These are phyloP conservation scores for Solanum boliviense DNA, from an alignment of 257 asterid genomes.

Conservation along the genomic window DNA sequence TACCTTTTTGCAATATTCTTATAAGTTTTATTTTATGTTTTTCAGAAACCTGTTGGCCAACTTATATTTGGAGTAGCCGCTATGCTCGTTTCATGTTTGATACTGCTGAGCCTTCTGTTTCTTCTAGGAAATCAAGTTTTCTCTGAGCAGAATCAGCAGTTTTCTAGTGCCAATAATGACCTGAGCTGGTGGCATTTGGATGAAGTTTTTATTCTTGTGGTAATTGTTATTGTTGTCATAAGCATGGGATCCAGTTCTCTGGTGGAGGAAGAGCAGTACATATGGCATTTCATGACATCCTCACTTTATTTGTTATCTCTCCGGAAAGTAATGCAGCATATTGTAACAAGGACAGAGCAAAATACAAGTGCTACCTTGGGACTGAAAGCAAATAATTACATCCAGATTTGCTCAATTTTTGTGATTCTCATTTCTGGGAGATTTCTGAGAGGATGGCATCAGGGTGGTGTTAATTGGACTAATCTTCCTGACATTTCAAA, in stretches of 20 bases:
- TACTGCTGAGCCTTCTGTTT: conserved; percentile 39
- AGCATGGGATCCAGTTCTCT: conserved; percentile 97
- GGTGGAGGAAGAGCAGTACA: conserved; percentile 89
- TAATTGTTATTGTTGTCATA: conserved; percentile 31
- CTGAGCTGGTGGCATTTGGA: conserved; percentile 45
- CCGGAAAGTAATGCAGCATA: conserved; percentile 36
- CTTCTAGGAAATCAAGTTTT: conserved; percentile 24
- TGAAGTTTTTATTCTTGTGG: conserved; percentile 30
- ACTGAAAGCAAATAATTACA: conserved; percentile 1
- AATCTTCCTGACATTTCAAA: conserved; percentile 77
- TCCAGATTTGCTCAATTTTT: conserved; percentile 20
- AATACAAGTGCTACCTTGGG: conserved; percentile 4
- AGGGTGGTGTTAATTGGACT: conserved; percentile 96
- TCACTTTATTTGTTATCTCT: conserved; percentile 58
- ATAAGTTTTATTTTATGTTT: conserved; percentile 7
- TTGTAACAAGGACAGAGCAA: neutral
- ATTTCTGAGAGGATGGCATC: conserved; percentile 91
- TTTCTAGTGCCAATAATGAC: conserved; percentile 7
- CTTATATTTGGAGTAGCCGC: conserved; percentile 61
- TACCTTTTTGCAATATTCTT: neutral
- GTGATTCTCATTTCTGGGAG: conserved; percentile 58
- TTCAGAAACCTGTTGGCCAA: conserved; percentile 56
- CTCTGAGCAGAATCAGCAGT: conserved; percentile 10
- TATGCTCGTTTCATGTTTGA: conserved; percentile 56
- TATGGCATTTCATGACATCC: conserved; percentile 74